These are phyloP conservation scores for Cyberlindnera xishuangbannaensis DNA, from an alignment of 805 yeast species.

Conservation along the genomic window DNA sequence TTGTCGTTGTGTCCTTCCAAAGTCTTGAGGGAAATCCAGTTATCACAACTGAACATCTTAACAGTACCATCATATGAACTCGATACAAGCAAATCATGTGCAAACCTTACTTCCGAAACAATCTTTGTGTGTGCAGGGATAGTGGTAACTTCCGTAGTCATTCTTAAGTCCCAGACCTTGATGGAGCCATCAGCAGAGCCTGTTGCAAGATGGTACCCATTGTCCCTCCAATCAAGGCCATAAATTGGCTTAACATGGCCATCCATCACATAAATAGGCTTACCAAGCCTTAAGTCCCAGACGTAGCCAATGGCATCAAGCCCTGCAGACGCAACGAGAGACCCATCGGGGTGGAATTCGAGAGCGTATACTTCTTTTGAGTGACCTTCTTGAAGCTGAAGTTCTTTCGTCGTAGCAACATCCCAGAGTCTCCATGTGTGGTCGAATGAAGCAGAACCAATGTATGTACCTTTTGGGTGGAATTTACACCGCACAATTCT, in stretches of 20 bases:
- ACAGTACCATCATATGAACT: constrained; percentile 68
- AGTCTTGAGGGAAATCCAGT: constrained; percentile 54
- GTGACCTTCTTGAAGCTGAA: constrained; percentile 83
- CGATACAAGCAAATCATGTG: constrained; percentile 41
- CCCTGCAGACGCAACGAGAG: constrained; percentile 72
- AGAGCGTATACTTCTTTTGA: constrained; percentile 61
- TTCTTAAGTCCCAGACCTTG: constrained; percentile 83
- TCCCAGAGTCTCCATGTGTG: constrained; percentile 91
- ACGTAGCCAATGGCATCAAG: constrained; percentile 64
- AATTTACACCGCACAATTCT: constrained; percentile 56
- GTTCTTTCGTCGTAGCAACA: constrained; percentile 37
- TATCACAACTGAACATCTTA: constrained; percentile 60
- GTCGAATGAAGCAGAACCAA: constrained; percentile 76
- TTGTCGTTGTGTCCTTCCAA: constrained; percentile 60
- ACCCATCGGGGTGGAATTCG: constrained; percentile 70
- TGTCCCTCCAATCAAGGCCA: constrained; percentile 65
- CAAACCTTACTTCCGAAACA: constrained; percentile 59
- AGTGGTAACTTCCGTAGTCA: constrained; percentile 34
- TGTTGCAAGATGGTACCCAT: constrained; percentile 72
- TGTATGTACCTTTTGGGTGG: constrained; percentile 55
- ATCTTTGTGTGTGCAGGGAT: constrained; percentile 74
- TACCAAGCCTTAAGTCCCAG: constrained; percentile 87
- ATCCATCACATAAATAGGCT: constrained; percentile 46
- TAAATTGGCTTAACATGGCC: constrained; percentile 74
- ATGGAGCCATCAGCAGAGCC: constrained; percentile 81